These are phyloP conservation scores for Mycena sanguinolenta DNA, from an alignment of 768 basidiomycete genomes.

Conservation along the genomic window DNA sequence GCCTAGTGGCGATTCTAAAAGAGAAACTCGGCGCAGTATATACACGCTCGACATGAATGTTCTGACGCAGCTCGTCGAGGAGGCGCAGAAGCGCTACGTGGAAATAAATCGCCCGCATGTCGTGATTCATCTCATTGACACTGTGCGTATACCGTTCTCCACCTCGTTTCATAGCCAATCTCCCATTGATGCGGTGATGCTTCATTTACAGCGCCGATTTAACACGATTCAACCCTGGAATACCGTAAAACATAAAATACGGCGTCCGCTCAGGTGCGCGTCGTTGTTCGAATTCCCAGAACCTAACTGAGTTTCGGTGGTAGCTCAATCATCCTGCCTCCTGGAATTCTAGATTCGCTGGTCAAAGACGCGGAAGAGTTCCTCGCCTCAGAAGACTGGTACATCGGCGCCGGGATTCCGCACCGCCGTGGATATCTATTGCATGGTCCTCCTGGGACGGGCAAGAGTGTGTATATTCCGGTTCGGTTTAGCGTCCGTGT, in stretches of 20 bases:
- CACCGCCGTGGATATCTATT: slow-evolving; percentile 52
- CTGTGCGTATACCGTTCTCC: not conserved
- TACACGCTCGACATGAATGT: slow-evolving; percentile 59
- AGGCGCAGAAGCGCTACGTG: slow-evolving; percentile 56
- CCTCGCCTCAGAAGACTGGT: slow-evolving; percentile 50
- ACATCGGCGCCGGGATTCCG: slow-evolving; percentile 50
- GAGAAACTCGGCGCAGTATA: slow-evolving; percentile 43
- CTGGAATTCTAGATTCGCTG: slow-evolving; percentile 44
- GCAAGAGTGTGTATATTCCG: slow-evolving; percentile 48
- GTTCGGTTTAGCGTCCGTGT: too few species aligned
- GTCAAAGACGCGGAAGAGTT: slow-evolving; percentile 50
- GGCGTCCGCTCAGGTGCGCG: slow-evolving; percentile 41
- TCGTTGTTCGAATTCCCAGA: too few species aligned
- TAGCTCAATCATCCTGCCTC: slow-evolving; percentile 47
- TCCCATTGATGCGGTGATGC: too few species aligned
- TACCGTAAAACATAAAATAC: slow-evolving; percentile 39
- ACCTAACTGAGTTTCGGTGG: too few species aligned
- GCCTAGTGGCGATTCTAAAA: too few species aligned
- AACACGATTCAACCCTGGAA: slow-evolving; percentile 35
- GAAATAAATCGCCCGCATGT: slow-evolving; percentile 57
- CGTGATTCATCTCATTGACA: slow-evolving; percentile 48
- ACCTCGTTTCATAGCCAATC: too few species aligned
- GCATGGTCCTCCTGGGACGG: slow-evolving; percentile 51
- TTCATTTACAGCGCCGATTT: slow-evolving; percentile 35
- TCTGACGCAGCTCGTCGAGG: slow-evolving; percentile 57